Evolutionary conservation across 805 yeast genomes (phyloP).

Genomic region (Pichia phayaonensis): DNA sequence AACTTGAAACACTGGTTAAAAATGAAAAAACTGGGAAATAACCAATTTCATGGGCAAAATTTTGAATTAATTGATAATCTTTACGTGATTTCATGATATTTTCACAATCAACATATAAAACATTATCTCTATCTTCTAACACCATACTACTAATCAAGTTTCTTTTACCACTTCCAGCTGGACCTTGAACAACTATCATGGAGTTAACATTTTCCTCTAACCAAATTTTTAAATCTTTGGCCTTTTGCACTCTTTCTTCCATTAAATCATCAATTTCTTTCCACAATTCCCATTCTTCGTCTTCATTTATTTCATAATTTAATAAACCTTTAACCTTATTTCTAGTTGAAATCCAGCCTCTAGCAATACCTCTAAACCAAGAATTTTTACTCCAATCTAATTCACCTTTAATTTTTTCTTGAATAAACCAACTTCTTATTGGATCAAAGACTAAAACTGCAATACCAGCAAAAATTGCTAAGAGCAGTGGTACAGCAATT

Average conservation of each 20-base stretch:
- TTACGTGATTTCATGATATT: slow-evolving; percentile 62
- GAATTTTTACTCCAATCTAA: slow-evolving; percentile 35
- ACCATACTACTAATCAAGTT: slow-evolving; percentile 68
- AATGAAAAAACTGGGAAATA: slow-evolving; percentile 93
- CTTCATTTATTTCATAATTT: slow-evolving; percentile 10
- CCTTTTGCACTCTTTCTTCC: slow-evolving; percentile 64
- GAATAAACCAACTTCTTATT: slow-evolving; percentile 72
- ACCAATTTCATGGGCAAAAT: slow-evolving; percentile 71
- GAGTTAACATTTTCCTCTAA: slow-evolving; percentile 84
- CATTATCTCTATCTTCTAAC: slow-evolving; percentile 50
- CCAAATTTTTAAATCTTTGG: slow-evolving; percentile 68
- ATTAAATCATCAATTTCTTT: slow-evolving; percentile 33
- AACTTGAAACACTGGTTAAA: slow-evolving; percentile 71
- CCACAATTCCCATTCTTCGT: slow-evolving; percentile 14
- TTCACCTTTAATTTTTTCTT: slow-evolving; percentile 59
- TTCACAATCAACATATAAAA: slow-evolving; percentile 74
- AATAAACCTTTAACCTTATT: slow-evolving; percentile 20
- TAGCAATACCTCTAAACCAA: slow-evolving; percentile 29
- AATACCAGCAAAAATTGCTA: slow-evolving; percentile 71
- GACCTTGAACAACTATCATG: slow-evolving; percentile 85
- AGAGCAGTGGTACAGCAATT: slow-evolving; percentile 68
- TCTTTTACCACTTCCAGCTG: slow-evolving; percentile 91
- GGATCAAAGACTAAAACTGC: slow-evolving; percentile 92
- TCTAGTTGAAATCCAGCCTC: slow-evolving; percentile 22
- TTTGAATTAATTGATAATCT: slow-evolving; percentile 59